Conservation (phyloP, 176 grass and related monocot species). For the Eleusine coracana region DNA sequence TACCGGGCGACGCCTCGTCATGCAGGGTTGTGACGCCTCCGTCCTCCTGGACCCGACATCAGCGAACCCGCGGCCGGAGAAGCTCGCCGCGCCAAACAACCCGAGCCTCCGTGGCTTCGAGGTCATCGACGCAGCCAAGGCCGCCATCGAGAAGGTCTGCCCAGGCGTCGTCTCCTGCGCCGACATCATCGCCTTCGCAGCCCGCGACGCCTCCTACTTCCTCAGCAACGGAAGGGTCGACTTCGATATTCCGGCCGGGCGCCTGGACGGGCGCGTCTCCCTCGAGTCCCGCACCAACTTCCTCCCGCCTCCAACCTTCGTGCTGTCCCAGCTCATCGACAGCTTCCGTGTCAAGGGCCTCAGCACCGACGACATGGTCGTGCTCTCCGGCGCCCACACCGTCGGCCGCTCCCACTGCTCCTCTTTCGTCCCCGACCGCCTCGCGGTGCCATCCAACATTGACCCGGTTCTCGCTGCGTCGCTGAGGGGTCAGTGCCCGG, state of each 20-base stretch:
- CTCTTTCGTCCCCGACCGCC: conserved; percentile 47
- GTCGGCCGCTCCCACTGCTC: conserved; percentile 58
- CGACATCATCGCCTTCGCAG: conserved; percentile 51
- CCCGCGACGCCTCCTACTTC: conserved; percentile 44
- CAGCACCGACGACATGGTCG: conserved; percentile 44
- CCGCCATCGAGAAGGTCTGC: conserved; percentile 38
- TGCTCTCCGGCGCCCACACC: conserved; percentile 49
- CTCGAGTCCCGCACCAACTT: conserved; percentile 21
- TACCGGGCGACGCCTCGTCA: neutral
- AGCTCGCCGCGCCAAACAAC: conserved; percentile 19
- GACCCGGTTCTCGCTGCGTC: neutral
- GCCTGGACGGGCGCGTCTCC: conserved; percentile 46
- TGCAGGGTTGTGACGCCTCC: conserved; percentile 54
- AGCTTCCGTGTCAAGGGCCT: conserved; percentile 51
- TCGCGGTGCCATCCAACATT: conserved; percentile 29
- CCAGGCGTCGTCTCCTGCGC: conserved; percentile 49
- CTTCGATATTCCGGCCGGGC: conserved; percentile 49
- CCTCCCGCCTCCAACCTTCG: conserved; percentile 41
- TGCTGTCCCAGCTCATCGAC: neutral
- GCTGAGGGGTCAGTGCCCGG: conserved; percentile 17
- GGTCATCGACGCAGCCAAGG: conserved; percentile 54
- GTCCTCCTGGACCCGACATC: conserved; percentile 48
- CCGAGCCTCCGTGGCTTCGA: conserved; percentile 56
- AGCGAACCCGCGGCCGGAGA: conserved; percentile 38
- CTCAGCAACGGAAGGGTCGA: conserved; percentile 11